Base-by-base conservation (phyloP, 805 yeast genomes). In the Ogataea thermomethanolica region DNA sequence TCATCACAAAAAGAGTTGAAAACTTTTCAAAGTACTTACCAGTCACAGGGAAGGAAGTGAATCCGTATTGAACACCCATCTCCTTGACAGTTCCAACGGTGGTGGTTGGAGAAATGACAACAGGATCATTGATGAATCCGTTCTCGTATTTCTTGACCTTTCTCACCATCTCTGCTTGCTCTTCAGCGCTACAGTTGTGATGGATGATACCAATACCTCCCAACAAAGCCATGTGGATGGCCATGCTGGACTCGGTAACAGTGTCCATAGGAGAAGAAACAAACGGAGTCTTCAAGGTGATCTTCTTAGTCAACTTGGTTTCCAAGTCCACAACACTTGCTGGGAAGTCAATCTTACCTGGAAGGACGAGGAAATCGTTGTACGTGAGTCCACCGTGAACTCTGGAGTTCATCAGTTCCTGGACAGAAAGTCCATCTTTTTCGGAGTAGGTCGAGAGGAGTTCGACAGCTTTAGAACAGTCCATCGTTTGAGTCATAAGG, bases 251-350 rank as follows among this genome's bases (percentile, higher is more conserved):
- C 75, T 93, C 99, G 43, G 99, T 93, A 53, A 93, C 99, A 35
- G 99, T 93, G 71, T 93, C 99, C 99, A 93, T 93, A 55, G 99
- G 99, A 58, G 98, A 88, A 14, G 98, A 91, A 45, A 93, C 91
- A 54, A 93, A 88, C 43, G 99, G 99, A 33, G 96, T 73, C 73
- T 84, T 89, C 68, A 93, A 74, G 41, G 93, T 68, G 73, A 93
- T 93, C 61, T 83, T 84, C 73, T 84, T 90, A 61, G 99, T 91
- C 67, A 93, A 74, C 66, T 78, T 84, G 50, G 96, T 76, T 55
- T 90, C 96, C 63, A 91, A 74, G 35, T 71, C 68, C 46, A 93
- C 97, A 15, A 55, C 69, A 38, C 82, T 73, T 23, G 97, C 78
- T 48, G 96, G 86, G 73, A 90, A 90, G 57, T 79, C 75, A 60